These are phyloP conservation scores for Neurospora tetraspora DNA, from an alignment of 495 filamentous ascomycete species.

Conservation along the genomic window DNA sequence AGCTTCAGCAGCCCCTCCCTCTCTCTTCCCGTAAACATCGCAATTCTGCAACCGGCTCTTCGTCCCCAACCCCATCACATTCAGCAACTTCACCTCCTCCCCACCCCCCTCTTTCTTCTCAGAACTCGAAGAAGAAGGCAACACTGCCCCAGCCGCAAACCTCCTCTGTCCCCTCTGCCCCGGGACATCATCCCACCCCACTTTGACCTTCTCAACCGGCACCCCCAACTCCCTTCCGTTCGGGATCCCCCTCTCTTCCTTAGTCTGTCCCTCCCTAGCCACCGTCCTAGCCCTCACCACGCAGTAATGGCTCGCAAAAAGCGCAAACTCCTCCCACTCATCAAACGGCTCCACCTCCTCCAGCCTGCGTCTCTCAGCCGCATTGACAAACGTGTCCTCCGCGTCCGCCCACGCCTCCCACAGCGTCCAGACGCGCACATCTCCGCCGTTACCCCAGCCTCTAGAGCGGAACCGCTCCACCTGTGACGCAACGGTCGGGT, in stretches of 20 bases:
- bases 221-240: neutral
- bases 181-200: constrained; percentile 20
- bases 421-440: constrained; percentile 49
- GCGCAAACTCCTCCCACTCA: constrained; percentile 90
- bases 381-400: constrained; percentile 47
- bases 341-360: constrained; percentile 76
- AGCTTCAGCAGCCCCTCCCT: neutral
- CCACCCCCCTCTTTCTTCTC: neutral
- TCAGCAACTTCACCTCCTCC: constrained; percentile 14
- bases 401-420: constrained; percentile 73
- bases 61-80: constrained; percentile 52
- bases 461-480: constrained; percentile 49
- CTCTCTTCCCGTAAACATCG: constrained; percentile 42
- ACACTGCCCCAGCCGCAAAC: constrained; percentile 29
- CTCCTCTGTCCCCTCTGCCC: constrained; percentile 29
- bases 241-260: neutral
- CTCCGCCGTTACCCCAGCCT: constrained; percentile 45
- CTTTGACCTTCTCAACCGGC: neutral
- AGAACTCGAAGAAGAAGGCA: constrained; percentile 3
- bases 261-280: neutral
- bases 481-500: constrained; percentile 56
- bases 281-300: constrained; percentile 51
- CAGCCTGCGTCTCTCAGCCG: constrained; percentile 43
- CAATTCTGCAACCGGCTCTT: constrained; percentile 49
- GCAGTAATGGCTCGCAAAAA: constrained; percentile 83